Base-by-base conservation (phyloP, 352 stramenopile genomes). In the Globisporangium nagaii region DNA sequence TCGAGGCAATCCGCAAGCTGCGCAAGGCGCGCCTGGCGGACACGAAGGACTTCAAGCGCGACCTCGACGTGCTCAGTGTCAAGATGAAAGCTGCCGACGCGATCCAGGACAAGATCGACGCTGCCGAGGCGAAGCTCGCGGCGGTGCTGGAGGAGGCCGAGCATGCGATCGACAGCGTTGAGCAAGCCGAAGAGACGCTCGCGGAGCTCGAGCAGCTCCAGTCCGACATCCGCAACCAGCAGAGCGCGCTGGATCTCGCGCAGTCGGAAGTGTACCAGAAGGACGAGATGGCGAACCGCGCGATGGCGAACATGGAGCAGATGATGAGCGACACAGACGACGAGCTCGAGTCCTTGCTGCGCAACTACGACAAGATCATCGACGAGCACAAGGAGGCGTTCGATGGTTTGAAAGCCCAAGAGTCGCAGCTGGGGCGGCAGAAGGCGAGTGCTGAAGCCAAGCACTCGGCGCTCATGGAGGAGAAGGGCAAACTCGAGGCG, bases 1-100 rank as follows among this genome's bases (percentile, higher is more conserved):
- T 99, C 17, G 96, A 99, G 28, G 92, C 88, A 0, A 98, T 99
- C 58, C 77, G 88, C 20, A 98, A 98, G 52, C 70, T 93, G 24
- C 96, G 95, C 47, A 98, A 97, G 58, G 88, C 90, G n/a, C 48
- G 81, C 17, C 34, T 64, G 2, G 54, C 70, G 0, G 66, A 90
- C 49, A 78, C 75, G 0, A 98, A 98, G 58, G 95, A 99, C 62
- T 84, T 96, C 31, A 98, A 98, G 62, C 75, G 88, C 1, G 92
- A 98, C 52, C 67, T 99, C 2, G 86, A 95, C 15, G 79, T 96
- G 2, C 66, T 98, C 15, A 84, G 77, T 5, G 84, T 88, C n/a
- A 88, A 97, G 48, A 66, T 88, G 44, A 91, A 89, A 58, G 57
- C 28, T 2, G 79, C 76, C 0, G 64, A 83, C 24, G 62, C 66